Evolutionary conservation across 192 early-diverging fungal species (phyloP), one percentile per base, ranked within the genome.

Genomic region (Gamsiella multidivaricata): DNA sequence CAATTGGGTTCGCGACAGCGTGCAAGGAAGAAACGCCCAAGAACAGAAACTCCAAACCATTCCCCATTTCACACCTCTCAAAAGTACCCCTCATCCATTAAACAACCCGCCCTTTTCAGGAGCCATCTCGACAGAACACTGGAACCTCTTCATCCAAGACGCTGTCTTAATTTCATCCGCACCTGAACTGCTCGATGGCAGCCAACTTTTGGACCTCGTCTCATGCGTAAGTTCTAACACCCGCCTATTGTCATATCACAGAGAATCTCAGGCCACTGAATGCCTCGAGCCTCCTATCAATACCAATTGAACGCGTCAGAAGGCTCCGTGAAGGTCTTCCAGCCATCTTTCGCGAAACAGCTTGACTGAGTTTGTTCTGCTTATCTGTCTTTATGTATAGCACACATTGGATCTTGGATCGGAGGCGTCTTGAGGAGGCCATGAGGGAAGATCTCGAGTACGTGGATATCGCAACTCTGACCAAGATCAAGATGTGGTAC

Each of bases 141-240:
- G 37, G 17, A 6, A 18, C 17, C 9, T n/a, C n/a, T 46, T n/a
- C 45, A 12, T 46, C 45, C 4, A 5, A 46, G 45, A n/a, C 45
- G 4, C n/a, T n/a, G n/a, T 18, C n/a, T n/a, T 7, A 57, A 43
- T 52, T 54, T 41, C 62, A 52, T 64, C 62, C 37, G 51, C 37
- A 29, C 11, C 31, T 39, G 10, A 15, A 37, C 26, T 46, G 51
- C 31, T 28, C 32, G 46, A 91, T 92, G 90, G 88, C 90, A 0
- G 90, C 90, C 36, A 91, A 92, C 75, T 92, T 88, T 74, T 91
- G 90, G 90, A 82, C 87, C 41, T 92, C 91, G 6, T 83, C 91
- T 42, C 90, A 92, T 78, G 61, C 74, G 90, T 92, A 87, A 61
- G 67, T 37, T 1, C 46, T 29, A 14, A 26, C 22, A 26, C 39